phyloP scores from a whole-genome alignment of 768 basidiomycete genomes.

The Royoungia palumana region DNA sequence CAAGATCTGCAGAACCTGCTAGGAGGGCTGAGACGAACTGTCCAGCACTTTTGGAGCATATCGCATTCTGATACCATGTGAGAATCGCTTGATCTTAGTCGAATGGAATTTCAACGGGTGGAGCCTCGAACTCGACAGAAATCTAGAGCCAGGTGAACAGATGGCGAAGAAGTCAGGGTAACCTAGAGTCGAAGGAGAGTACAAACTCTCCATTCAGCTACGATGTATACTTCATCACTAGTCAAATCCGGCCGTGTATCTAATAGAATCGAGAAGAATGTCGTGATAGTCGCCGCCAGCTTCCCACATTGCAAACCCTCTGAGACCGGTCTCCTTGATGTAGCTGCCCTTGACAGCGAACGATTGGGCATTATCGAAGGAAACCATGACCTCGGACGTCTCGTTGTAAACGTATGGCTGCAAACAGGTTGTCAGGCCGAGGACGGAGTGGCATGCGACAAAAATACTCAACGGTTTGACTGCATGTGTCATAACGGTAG shows the following conservation, averaged over 20 bases:
- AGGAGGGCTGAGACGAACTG: too few species aligned
- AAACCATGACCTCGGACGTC: slow-evolving; percentile 50
- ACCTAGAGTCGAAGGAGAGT: too few species aligned
- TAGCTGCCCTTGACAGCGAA: slow-evolving; percentile 58
- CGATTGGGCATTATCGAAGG: slow-evolving; percentile 58
- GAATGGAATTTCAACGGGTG: too few species aligned
- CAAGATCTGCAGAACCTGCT: too few species aligned
- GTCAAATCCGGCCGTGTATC: not conserved
- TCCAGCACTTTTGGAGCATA: too few species aligned
- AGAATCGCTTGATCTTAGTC: too few species aligned
- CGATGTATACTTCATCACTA: not conserved
- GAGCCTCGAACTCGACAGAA: too few species aligned
- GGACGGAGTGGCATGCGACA: not conserved
- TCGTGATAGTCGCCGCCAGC: slow-evolving; percentile 61
- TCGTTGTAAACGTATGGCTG: slow-evolving; percentile 66
- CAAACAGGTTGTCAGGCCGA: not conserved
- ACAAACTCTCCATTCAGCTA: too few species aligned
- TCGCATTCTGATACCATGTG: too few species aligned
- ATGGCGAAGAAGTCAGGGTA: too few species aligned
- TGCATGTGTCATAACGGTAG: slow-evolving; percentile 60
- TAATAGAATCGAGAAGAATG: slow-evolving; percentile 56
- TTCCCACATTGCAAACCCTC: slow-evolving; percentile 71
- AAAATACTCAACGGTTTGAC: slow-evolving; percentile 56
- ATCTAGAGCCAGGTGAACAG: too few species aligned
- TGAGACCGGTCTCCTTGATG: slow-evolving; percentile 48